Base-by-base conservation (phyloP, 75 land plant genomes). In the Sequoiadendron giganteum region DNA sequence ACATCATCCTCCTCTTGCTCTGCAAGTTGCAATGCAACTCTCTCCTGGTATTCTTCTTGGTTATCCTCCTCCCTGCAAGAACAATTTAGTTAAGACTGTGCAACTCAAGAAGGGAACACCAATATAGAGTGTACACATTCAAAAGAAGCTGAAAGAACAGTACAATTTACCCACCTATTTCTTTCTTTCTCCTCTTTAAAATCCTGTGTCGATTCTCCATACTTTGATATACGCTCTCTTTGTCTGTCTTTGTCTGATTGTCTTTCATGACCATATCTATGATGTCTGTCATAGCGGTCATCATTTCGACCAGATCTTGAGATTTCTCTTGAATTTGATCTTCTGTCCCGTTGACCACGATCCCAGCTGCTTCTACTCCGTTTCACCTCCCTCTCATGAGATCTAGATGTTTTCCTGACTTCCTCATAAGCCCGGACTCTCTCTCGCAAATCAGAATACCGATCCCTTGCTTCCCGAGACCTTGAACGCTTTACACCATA, bases 1-100 rank as follows among this genome's bases (percentile, higher is more conserved):
- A 95, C 86, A 90, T 98, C 99, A 43, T 97, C 99, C 83, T 98
- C 99, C 88, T 98, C 99, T 85, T 94, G 94, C 45, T 95, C 93
- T 45, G 92, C 95, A 55, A 95, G 90, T 49, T 95, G 92, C 77
- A 89, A 90, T 56, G 90, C 87, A 65, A 93, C 82, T 13, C 90
- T 90, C 85, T 95, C 96, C 52, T 91, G 90, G 85, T 93, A 93
- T 28, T 97, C 97, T 61, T 96, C 95, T 86, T 94, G 88, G 39
- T 93, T 93, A 32, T 98, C 96, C 70, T 97, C 95, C 85, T 93
- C 97, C 87, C 99, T 96, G 89, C 9, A 81, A 85, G 28, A 87
- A 73, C 19, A 55, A 36, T 70, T 76, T 82, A 6, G 19, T 15
- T 78, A 61, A 8, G 30, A 78, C 34, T 49, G 55, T 47, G 6